Base-by-base conservation (phyloP, 768 basidiomycete genomes). In the Leccinum arenicola region DNA sequence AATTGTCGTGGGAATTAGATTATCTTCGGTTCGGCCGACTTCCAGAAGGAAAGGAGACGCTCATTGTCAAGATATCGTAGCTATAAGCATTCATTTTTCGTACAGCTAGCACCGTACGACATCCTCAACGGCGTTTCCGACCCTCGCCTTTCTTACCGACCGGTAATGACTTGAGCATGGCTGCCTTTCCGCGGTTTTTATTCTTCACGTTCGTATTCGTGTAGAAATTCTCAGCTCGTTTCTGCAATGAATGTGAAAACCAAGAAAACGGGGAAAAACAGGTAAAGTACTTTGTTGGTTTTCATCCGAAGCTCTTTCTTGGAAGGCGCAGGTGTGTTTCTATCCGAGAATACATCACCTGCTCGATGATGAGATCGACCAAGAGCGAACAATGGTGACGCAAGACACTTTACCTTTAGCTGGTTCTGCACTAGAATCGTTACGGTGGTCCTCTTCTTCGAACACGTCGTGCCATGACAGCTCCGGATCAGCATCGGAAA, bases 391-490 rank as follows among this genome's bases (percentile, higher is more conserved):
- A n/a, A 56, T 27, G 29, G 8, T 5, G 35, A 60, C 15, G 62
- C 66, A 10, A 61, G 19, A 57, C 8, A 58, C 49, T 70, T 3
- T 68, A 73, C 54, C 72, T 33, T 64, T 58, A 3, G 60, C 43
- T 29, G 66, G 57, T 19, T 55, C 58, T 19, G 61, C 27, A 1
- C 54, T 64, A 21, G 54, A 56, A 14, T 52, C 54, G 33, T 50
- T 59, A 45, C 43, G 55, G 35, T 74, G 71, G 51, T 68, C 73
- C 53, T 75, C 73, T 38, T 87, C 89, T 57, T 82, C 80, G 73
- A 93, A 94, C 29, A 97, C 87, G 69, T 97, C 95, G 61, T 87
- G 85, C 94, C 95, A 96, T 14, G 82, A 84, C 57, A 96, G 70
- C 57, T 84, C 84, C 35, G 80, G 80, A 14, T 61, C 76, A 45